A percentile compares a stretch with the other conserved stretches of the same genome.
These are phyloP conservation scores for Lablab purpureus DNA, from an alignment of 306 rosid genomes.

Conservation along the genomic window DNA sequence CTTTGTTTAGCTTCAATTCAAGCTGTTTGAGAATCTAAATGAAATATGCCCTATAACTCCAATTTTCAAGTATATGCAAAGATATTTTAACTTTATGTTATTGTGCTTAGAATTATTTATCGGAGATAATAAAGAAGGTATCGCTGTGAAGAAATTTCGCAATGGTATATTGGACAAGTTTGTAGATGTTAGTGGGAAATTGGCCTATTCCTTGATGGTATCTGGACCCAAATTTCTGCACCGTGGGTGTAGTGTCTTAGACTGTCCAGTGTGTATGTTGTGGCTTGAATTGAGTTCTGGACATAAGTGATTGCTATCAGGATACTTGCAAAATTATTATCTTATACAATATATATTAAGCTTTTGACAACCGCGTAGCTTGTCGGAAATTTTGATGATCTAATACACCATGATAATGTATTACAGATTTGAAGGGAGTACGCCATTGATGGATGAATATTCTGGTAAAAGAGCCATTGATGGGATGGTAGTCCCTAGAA, in stretches of 20 bases:
- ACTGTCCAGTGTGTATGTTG: slow-evolving; percentile 5
- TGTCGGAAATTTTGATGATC: slow-evolving; percentile 29
- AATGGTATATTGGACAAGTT: neutral
- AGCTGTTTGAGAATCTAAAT: slow-evolving; percentile 28
- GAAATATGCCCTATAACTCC: neutral
- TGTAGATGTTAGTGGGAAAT: slow-evolving; percentile 8
- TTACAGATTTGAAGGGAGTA: slow-evolving; percentile 62
- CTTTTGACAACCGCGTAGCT: slow-evolving; percentile 10
- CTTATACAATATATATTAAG: neutral
- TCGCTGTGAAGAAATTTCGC: neutral
- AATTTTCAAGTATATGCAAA: neutral
- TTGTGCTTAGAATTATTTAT: neutral
- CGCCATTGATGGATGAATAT: slow-evolving; percentile 76
- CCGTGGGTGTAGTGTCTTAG: neutral
- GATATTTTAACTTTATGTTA: neutral
- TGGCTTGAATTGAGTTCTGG: slow-evolving; percentile 18
- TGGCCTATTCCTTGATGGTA: slow-evolving; percentile 2
- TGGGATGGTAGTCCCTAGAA: slow-evolving; percentile 71
- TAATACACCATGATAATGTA: slow-evolving; percentile 23
- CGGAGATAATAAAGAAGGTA: neutral
- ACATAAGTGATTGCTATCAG: slow-evolving; percentile 3
- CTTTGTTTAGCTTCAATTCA: slow-evolving; percentile 30
- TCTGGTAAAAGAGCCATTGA: slow-evolving; percentile 76
- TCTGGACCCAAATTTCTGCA: neutral
- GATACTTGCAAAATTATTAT: slow-evolving; percentile 6